phyloP scores from a whole-genome alignment of 169 alveolate species.

The Plasmodium billcollinsi region DNA sequence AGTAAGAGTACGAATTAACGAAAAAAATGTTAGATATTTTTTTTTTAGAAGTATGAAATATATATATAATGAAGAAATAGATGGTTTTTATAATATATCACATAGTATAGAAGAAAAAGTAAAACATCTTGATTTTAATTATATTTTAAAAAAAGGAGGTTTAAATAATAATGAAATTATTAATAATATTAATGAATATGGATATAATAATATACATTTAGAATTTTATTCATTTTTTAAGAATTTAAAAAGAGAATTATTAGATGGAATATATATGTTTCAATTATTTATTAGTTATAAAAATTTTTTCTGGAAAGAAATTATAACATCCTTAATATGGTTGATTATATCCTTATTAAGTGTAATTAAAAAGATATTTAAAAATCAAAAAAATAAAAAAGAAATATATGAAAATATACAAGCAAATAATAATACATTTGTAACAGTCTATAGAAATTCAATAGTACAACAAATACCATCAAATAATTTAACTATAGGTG shows the following conservation, averaged over 20 bases:
- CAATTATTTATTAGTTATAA: conserved; percentile 84
- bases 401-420: conserved; percentile 81
- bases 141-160: conserved; percentile 85
- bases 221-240: conserved; percentile 78
- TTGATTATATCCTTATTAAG: conserved; percentile 78
- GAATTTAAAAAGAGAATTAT: conserved; percentile 81
- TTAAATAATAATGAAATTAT: conserved; percentile 83
- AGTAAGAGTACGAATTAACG: conserved; percentile 39
- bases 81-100: conserved; percentile 80
- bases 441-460: conserved; percentile 83
- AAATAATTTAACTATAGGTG: conserved; percentile 87
- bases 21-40: conserved; percentile 58
- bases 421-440: conserved; percentile 73
- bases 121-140: conserved; percentile 79
- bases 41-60: conserved; percentile 78
- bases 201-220: conserved; percentile 80
- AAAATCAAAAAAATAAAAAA: conserved; percentile 85
- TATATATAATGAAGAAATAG: conserved; percentile 79
- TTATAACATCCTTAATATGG: conserved; percentile 86
- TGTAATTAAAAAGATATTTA: conserved; percentile 80
- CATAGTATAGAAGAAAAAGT: conserved; percentile 77
- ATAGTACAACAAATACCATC: conserved; percentile 82
- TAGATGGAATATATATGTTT: conserved; percentile 85
- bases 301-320: conserved; percentile 85
- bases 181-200: conserved; percentile 78